Evolutionary conservation across 306 rosid species (phyloP).

Genomic region (Casuarina cunninghamiana): DNA sequence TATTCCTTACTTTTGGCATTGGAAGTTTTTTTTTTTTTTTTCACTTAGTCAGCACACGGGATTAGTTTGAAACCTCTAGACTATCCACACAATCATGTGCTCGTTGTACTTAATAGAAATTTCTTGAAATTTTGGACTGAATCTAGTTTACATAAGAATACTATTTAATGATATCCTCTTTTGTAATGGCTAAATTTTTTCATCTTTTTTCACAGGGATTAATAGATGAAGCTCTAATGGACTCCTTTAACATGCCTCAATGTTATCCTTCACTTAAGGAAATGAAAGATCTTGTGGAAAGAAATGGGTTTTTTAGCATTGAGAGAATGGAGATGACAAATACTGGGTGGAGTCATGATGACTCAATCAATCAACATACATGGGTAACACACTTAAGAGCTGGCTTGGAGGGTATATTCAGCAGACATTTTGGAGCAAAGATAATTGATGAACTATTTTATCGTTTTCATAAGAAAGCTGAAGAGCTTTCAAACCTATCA

Average conservation of each 20-base stretch:
- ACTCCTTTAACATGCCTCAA: constrained; percentile 14
- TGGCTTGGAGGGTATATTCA: not conserved
- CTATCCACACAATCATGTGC: not conserved
- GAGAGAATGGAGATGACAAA: constrained; percentile 5
- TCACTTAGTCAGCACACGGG: not conserved
- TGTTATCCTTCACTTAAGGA: not conserved
- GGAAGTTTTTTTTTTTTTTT: not conserved
- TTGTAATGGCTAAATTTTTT: not conserved
- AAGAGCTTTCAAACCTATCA: not conserved
- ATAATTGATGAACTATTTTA: constrained; percentile 11
- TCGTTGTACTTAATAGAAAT: no score
- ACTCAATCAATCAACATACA: not conserved
- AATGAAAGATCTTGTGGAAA: not conserved
- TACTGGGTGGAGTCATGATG: not conserved
- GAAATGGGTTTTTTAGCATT: constrained; percentile 21
- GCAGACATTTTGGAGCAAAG: constrained; percentile 12
- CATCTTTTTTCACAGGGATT: not conserved
- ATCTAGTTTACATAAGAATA: no score
- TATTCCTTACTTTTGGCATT: not conserved
- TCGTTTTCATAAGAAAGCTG: not conserved
- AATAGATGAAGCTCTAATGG: constrained; percentile 13
- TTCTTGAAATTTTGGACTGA: no score
- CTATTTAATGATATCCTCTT: no score
- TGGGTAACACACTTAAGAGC: not conserved
- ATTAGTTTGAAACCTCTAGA: not conserved